phyloP scores from a whole-genome alignment of 164 flowering plant genomes.

The Magnolia sinica region DNA sequence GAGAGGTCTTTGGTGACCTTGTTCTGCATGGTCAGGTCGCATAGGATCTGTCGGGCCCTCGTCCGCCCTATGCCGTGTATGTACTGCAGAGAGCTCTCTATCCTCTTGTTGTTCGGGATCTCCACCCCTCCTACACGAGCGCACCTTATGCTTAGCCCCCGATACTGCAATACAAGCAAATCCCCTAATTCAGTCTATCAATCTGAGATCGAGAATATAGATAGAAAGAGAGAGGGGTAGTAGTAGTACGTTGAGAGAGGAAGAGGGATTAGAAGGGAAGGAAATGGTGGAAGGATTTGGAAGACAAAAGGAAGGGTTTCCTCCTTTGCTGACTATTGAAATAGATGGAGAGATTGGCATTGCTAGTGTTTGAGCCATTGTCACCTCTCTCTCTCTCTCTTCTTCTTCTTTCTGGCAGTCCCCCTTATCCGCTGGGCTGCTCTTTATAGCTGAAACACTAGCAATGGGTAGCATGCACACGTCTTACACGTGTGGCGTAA shows the following conservation, averaged over 20 bases:
- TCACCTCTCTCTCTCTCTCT: background rate
- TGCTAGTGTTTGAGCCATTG: conserved; percentile 64
- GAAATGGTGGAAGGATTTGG: conserved; percentile 24
- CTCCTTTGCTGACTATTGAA: conserved; percentile 43
- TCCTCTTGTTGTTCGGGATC: conserved; percentile 83
- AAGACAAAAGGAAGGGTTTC: conserved; percentile 21
- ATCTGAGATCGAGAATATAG: background rate
- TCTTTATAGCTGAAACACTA: too few relatives aligned
- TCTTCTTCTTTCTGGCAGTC: background rate
- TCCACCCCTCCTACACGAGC: conserved; percentile 98
- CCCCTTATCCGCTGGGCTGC: background rate
- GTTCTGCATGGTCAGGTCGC: conserved; percentile 64
- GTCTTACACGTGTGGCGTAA: too few relatives aligned
- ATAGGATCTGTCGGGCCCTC: conserved; percentile 57
- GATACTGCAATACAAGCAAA: conserved; percentile 29
- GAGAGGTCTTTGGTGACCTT: conserved; percentile 78
- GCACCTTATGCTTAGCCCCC: conserved; percentile 53
- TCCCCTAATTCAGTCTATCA: background rate
- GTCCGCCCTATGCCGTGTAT: conserved; percentile 89
- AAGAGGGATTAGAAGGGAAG: conserved; percentile 17
- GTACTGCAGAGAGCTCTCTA: conserved; percentile 85
- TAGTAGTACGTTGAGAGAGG: conserved; percentile 45
- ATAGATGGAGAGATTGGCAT: conserved; percentile 61
- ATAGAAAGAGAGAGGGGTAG: background rate
- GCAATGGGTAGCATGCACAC: too few relatives aligned